These are phyloP conservation scores for Emergomyces orientalis DNA, from an alignment of 2,329 filamentous ascomycete species.

Conservation along the genomic window DNA sequence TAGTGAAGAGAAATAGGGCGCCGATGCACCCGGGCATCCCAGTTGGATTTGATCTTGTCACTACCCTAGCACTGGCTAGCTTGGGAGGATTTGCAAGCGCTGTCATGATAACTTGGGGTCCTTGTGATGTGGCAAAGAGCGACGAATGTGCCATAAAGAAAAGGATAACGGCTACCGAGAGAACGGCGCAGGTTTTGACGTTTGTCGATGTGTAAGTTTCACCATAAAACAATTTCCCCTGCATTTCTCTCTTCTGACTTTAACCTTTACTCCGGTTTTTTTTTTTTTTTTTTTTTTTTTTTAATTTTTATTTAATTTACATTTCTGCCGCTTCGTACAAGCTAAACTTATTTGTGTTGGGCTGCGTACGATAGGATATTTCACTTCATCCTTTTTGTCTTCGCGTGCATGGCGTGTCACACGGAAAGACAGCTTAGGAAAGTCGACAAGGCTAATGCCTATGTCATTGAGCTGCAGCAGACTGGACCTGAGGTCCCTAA, in stretches of 20 bases:
- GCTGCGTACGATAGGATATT: background rate
- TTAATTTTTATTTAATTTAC: background rate
- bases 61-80: background rate
- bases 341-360: background rate
- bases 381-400: background rate
- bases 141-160: background rate
- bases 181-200: background rate
- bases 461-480: background rate
- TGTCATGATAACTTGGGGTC: background rate
- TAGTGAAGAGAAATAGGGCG: background rate
- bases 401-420: conserved; percentile 3
- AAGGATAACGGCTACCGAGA: background rate
- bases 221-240: background rate
- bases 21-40: background rate
- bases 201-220: background rate
- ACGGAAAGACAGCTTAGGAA: background rate
- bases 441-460: background rate
- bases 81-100: background rate
- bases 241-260: too few species aligned
- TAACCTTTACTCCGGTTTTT: too few species aligned
- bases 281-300: background rate
- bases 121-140: background rate
- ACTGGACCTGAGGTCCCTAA: background rate
- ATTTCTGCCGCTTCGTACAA: background rate
- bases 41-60: background rate